Evolutionary conservation across 1,284 basidiomycete genomes (phyloP).

Genomic region (Farysia itapuensis): DNA sequence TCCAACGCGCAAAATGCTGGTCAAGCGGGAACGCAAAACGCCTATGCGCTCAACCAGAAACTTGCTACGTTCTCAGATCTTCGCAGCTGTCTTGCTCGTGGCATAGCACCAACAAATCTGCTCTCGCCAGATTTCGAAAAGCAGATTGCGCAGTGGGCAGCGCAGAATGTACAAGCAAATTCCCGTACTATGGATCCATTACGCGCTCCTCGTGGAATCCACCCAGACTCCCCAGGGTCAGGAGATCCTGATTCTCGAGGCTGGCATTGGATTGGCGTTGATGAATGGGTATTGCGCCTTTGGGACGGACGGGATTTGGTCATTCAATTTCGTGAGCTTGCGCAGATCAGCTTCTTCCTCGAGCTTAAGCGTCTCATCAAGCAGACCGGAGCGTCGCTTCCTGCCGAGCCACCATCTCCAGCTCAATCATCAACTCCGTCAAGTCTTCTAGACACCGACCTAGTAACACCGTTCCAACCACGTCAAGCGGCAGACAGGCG

Average conservation of each 20-base stretch:
- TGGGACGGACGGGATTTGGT: constrained; percentile 39
- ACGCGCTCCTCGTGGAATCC: constrained; percentile 31
- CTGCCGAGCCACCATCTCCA: constrained; percentile 4
- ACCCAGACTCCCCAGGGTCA: constrained; percentile 34
- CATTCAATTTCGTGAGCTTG: constrained; percentile 30
- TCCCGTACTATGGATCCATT: constrained; percentile 28
- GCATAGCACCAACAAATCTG: constrained; percentile 22
- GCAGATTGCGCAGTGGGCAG: constrained; percentile 34
- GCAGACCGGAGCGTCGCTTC: constrained; percentile 11
- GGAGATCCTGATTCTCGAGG: constrained; percentile 24
- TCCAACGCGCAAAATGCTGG: constrained; percentile 27
- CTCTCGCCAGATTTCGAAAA: constrained; percentile 36
- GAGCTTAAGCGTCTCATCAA: constrained; percentile 32
- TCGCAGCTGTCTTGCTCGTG: constrained; percentile 16
- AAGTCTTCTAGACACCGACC: constrained; percentile 18
- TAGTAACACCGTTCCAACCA: constrained; percentile 20
- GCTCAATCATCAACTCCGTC: constrained; percentile 1
- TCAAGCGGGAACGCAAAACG: constrained; percentile 20
- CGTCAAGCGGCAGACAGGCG: constrained; percentile 10
- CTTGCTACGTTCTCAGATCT: constrained; percentile 30
- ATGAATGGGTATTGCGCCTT: constrained; percentile 41
- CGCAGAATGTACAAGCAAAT: constrained; percentile 37
- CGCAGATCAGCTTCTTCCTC: constrained; percentile 32
- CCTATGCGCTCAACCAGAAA: constrained; percentile 32
- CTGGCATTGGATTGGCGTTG: constrained; percentile 38